phyloP scores from a whole-genome alignment of 164 flowering plant species.

The Vitis labrusca region DNA sequence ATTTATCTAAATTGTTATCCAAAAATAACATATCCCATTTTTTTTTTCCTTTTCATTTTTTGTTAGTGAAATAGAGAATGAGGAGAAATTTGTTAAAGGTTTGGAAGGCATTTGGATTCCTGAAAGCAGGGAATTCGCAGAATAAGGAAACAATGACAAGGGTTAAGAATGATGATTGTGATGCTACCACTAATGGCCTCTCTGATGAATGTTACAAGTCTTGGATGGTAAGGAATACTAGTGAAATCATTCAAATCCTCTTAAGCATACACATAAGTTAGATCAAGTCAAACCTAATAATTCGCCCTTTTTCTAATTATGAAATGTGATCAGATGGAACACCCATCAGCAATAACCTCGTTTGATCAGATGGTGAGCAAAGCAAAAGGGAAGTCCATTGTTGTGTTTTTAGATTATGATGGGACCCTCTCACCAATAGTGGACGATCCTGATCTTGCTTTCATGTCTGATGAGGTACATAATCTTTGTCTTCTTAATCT shows the following conservation, averaged over 20 bases:
- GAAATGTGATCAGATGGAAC: slow-evolving; percentile 35
- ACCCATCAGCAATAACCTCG: slow-evolving; percentile 59
- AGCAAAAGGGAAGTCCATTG: slow-evolving; percentile 49
- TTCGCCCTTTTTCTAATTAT: neutral
- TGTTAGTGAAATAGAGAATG: slow-evolving; percentile 6
- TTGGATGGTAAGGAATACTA: slow-evolving; percentile 42
- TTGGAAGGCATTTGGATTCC: slow-evolving; percentile 33
- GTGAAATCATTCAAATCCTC: neutral
- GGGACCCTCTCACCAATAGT: slow-evolving; percentile 76
- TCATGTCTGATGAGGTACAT: slow-evolving; percentile 63
- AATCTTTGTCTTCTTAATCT: neutral
- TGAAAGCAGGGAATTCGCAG: slow-evolving; percentile 14
- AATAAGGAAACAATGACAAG: slow-evolving; percentile 20
- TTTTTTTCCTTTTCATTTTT: neutral
- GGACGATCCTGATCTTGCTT: slow-evolving; percentile 60
- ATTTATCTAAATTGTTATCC: no score
- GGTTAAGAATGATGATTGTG: slow-evolving; percentile 14
- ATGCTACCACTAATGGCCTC: neutral
- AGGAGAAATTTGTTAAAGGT: slow-evolving; percentile 19
- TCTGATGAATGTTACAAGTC: slow-evolving; percentile 24
- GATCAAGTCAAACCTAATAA: neutral
- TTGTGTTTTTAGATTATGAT: slow-evolving; percentile 71
- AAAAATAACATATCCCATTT: no score
- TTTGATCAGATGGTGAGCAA: slow-evolving; percentile 40
- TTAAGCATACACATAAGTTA: neutral